Evolutionary conservation across 305 asterid species (phyloP).

Genomic region (Fraxinus dipetala): DNA sequence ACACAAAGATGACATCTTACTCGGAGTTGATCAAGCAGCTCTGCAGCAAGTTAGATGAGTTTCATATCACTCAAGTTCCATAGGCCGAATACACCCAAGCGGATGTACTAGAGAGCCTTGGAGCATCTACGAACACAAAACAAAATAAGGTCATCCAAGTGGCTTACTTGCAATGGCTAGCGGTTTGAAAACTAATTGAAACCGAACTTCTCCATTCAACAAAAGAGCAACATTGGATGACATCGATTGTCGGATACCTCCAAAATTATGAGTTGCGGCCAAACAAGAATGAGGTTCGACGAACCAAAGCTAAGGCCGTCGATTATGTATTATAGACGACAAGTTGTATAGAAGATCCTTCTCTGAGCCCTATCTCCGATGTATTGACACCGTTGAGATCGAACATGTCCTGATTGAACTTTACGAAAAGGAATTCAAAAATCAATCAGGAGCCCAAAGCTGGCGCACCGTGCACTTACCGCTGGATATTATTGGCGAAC

Average conservation of each 20-base stretch:
- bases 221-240: background rate
- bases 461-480: background rate
- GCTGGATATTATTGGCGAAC: background rate
- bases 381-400: background rate
- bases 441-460: background rate
- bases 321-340: background rate
- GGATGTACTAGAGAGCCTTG: background rate
- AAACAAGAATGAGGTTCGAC: background rate
- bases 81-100: background rate
- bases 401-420: background rate
- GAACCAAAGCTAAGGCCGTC: background rate
- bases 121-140: background rate
- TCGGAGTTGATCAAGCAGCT: background rate
- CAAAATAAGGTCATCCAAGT: background rate
- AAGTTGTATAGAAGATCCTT: background rate
- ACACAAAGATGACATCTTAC: background rate
- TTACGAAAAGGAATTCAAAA: too few relatives aligned
- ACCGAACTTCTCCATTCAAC: background rate
- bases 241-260: background rate
- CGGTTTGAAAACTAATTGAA: background rate
- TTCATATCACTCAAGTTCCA: background rate
- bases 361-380: background rate
- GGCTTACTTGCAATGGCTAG: background rate
- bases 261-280: background rate
- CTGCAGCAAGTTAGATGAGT: background rate